Evolutionary conservation across 73 alveolate species (phyloP), one percentile per base, ranked within the genome.

Genomic region (Paramecium tetraurelia): DNA sequence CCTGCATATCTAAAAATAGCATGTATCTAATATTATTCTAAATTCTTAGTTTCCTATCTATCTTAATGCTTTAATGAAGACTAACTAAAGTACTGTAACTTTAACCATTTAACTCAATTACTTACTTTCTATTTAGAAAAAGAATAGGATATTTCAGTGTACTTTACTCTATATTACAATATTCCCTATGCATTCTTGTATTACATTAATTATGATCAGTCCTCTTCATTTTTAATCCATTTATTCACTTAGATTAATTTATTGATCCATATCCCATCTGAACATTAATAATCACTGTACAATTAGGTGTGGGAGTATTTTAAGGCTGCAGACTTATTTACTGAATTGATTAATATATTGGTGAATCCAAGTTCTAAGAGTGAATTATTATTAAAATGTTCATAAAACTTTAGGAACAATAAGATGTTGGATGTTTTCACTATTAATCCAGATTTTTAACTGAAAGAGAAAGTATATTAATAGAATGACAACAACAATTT

Each of bases 141-240:
- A 80, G 90, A 80, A 48, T 46, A 80, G 14, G 90, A 80, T 44
- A 80, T 80, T 80, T 24, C 76, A 20, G n/a, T 80, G 3, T 80
- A 41, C 44, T 80, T 31, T 46, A 41, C 48, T 2, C 20, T 80
- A 40, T 35, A 21, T 80, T 80, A 41, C 36, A 80, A 80, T 48
- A 80, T 80, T 1, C 90, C 90, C 22, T 48, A 80, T 80, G 38
- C 38, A 24, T 46, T 80, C 63, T 14, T 48, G 8, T 46, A 31
- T 22, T 44, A 80, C 12, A 10, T 80, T 7, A 21, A 80, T 31
- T 80, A 80, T 44, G 90, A 80, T 41, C 27, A 80, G 18, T n/a
- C 57, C 9, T 80, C 41, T 12, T n/a, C 90, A 16, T 48, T 80
- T 48, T 20, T 80, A 80, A 46, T 43, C 5, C 70, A 48, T 16